Evolutionary conservation across 805 yeast species (phyloP), one percentile per base, ranked within the genome.

Genomic region (Jamesozyma rosinii): DNA sequence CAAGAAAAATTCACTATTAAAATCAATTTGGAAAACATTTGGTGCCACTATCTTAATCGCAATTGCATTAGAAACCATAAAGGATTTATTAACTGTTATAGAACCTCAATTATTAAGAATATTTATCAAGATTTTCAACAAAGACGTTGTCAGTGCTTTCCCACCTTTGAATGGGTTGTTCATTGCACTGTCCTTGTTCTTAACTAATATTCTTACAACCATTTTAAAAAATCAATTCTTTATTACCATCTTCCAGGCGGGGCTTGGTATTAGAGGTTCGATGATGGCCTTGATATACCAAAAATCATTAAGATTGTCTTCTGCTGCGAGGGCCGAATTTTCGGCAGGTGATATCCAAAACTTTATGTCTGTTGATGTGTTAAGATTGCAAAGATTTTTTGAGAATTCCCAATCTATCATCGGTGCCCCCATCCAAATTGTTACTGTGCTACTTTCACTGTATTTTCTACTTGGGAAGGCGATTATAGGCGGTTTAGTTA

Each of bases 261-360:
- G 85, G 13, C 68, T 83, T 61, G 75, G 79, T 34, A 68, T 79
- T 33, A 79, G 79, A 52, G 72, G 87, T 2, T 74, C 87, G 0
- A 64, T 88, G 49, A 75, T 77, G 59, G 66, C 81, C n/a, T 59
- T 84, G 48, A 66, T 86, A 19, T 87, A 81, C 58, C 74, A 76
- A 37, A 88, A 88, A 60, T 71, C 92, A 0, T 67, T 88, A 44
- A 68, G 60, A 17, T 64, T 88, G n/a, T 79, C 94, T 2, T 73
- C 77, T 6, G 79, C 77, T 38, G 76, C 87, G 6, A 73, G 81
- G 47, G 70, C 71, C 27, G 69, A 72, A 15, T 67, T 74, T 49
- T 65, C 86, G 1, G 74, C 89, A 2, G 95, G 95, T 50, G 94
- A 85, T 50, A 83, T 87, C 41, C 73, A 86, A 50, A 86, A 84